Evolutionary conservation across 148 eudicot species (phyloP), one percentile per base, ranked within the genome.

Genomic region (Silene conica): DNA sequence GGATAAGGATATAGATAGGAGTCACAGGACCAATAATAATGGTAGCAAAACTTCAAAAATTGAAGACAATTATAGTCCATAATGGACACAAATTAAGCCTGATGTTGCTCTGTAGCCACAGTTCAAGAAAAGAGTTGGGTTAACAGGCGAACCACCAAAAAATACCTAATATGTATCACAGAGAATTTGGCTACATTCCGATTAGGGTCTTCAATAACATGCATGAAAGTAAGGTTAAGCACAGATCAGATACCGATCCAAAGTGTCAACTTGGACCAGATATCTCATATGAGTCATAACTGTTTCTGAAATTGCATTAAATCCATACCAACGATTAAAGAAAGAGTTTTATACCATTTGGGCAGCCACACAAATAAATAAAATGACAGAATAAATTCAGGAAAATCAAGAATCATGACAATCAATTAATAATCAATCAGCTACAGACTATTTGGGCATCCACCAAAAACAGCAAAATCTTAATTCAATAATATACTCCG

Each of bases 391-490:
- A 12, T 55, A 72, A 66, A 56, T 55, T 41, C 60, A 26, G 20
- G 16, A 41, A 14, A 67, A 38, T 28, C 5, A 56, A 66, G 25
- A 3, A 62, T n/a, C 57, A 71, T 16, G 20, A 20, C 28, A 38
- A 23, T 15, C 6, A 45, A 58, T 20, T 16, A 58, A 19, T 70
- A 61, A 73, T 31, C 68, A 61, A 73, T 31, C 68, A 20, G 26
- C n/a, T 3, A 26, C 28, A 23, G 45, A 22, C 50, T 11, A 70
- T 16, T 19, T 22, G 8, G 38, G 34, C 62, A 66, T 48, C 48
- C 59, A 55, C 57, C 57, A 52, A 46, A 31, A 76, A 12, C 48
- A 69, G 15, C 14, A 64, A 73, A 22, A 9, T n/a, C 54, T 75
- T 46, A 21, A 60, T 21, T 50, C n/a, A n/a, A n/a, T n/a, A n/a